Percentiles rank a stretch among this genome's conserved stretches.
phyloP scores from a whole-genome alignment of 2,329 filamentous ascomycete species.

The Ascosphaera apis region DNA sequence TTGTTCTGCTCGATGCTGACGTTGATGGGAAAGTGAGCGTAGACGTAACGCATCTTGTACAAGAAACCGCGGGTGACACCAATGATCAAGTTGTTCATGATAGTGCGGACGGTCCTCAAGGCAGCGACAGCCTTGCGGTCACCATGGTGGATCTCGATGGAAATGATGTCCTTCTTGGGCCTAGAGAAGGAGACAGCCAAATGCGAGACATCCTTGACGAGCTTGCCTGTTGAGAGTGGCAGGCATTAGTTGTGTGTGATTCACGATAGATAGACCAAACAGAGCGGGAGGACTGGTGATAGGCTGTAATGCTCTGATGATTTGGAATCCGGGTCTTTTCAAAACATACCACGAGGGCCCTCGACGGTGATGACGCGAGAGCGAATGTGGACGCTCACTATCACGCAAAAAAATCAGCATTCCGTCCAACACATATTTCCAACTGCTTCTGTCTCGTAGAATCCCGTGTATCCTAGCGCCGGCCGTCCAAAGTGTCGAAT shows the following conservation, averaged over 20 bases:
- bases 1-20: constrained; percentile 95
- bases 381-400: constrained; percentile 97
- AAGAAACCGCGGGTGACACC: constrained; percentile 98
- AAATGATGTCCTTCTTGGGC: constrained; percentile 66
- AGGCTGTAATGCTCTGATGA: no score
- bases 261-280: constrained; percentile 4
- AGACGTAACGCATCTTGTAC: constrained; percentile 99
- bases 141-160: constrained; percentile 97
- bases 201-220: constrained; percentile 90
- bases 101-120: constrained; percentile 87
- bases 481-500: background rate
- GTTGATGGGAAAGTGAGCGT: constrained; percentile 99
- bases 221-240: constrained; percentile 43
- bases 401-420: constrained; percentile 12
- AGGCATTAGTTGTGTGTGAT: constrained; percentile 5
- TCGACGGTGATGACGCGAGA: constrained; percentile 90
- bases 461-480: background rate
- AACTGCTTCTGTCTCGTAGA: background rate
- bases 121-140: constrained; percentile 93
- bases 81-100: constrained; percentile 97
- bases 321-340: no score
- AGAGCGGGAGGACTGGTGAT: background rate
- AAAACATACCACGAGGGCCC: constrained; percentile 59
- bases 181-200: constrained; percentile 86
- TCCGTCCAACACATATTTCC: constrained; percentile 5